Conservation (phyloP, 169 alveolate species). For the Cryptosporidium muris region DNA sequence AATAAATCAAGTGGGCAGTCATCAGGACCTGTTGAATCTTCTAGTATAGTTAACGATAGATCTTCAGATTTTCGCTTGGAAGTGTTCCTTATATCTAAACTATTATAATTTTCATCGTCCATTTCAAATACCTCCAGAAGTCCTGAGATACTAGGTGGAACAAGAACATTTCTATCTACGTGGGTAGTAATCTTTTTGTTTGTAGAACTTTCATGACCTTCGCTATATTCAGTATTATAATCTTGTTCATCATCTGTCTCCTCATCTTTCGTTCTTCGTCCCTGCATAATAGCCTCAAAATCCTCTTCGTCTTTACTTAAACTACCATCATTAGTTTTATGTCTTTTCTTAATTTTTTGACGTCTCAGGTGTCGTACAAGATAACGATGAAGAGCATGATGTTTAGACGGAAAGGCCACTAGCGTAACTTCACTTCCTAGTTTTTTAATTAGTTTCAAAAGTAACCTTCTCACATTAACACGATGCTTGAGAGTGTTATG, state of each 20-base stretch:
- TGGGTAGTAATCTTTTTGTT: background rate
- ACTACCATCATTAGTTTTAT: background rate
- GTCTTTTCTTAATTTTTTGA: constrained; percentile 1
- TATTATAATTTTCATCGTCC: background rate
- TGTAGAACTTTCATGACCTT: background rate
- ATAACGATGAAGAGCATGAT: constrained; percentile 29
- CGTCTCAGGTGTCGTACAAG: background rate
- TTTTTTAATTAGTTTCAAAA: constrained; percentile 25
- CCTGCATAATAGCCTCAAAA: background rate
- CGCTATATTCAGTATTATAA: constrained; percentile 2
- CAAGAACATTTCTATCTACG: background rate
- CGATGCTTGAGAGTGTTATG: constrained; percentile 24
- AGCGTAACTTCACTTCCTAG: constrained; percentile 17
- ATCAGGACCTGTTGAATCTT: background rate
- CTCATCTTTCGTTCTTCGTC: background rate
- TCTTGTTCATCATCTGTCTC: constrained; percentile 4
- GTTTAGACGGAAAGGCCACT: constrained; percentile 43
- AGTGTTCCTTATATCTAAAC: background rate
- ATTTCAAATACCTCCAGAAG: no score
- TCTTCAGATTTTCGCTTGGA: background rate
- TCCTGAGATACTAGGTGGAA: background rate
- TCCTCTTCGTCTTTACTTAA: background rate
- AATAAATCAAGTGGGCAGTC: constrained; percentile 34
- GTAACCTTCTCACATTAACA: constrained; percentile 17
- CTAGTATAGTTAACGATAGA: background rate